phyloP scores from a whole-genome alignment of 2,329 filamentous ascomycete species.

The Whalleya microplaca region DNA sequence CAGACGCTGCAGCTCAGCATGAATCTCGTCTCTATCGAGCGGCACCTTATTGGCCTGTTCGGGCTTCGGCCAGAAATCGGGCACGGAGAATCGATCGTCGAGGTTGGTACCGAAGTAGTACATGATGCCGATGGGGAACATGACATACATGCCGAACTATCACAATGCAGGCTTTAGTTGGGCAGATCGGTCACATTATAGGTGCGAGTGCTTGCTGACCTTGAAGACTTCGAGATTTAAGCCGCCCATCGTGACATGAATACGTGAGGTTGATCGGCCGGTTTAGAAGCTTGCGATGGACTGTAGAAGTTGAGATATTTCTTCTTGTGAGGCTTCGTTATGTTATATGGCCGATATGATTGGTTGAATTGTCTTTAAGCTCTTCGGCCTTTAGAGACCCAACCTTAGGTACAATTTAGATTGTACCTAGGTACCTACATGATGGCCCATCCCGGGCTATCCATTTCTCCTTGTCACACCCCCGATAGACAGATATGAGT shows the following conservation, averaged over 20 bases:
- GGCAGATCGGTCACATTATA: constrained; percentile 1
- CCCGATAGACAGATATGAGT: too few relatives aligned
- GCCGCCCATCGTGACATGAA: constrained; percentile 65
- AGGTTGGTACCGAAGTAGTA: constrained; percentile 99
- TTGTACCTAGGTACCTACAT: too few relatives aligned
- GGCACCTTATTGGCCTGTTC: constrained; percentile 78
- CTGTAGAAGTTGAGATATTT: not conserved
- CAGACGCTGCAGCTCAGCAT: constrained; percentile 76
- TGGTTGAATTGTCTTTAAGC: too few relatives aligned
- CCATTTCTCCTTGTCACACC: too few relatives aligned
- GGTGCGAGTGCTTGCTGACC: constrained; percentile 51
- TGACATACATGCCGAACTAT: constrained; percentile 97
- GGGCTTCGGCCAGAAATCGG: constrained; percentile 89
- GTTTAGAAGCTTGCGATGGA: not conserved
- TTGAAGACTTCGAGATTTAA: constrained; percentile 96
- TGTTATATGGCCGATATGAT: too few relatives aligned
- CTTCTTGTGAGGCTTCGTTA: too few relatives aligned
- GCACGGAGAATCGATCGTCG: constrained; percentile 85
- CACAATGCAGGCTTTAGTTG: constrained; percentile 1
- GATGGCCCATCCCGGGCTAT: too few relatives aligned
- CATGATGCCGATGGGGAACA: constrained; percentile 99
- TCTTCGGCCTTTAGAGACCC: too few relatives aligned
- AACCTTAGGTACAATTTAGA: not conserved
- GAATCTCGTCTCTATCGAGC: constrained; percentile 79
- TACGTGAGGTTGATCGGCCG: not conserved